Conservation (phyloP, 371 early-diverging fungal genomes). For the Mortierella sp. region DNA sequence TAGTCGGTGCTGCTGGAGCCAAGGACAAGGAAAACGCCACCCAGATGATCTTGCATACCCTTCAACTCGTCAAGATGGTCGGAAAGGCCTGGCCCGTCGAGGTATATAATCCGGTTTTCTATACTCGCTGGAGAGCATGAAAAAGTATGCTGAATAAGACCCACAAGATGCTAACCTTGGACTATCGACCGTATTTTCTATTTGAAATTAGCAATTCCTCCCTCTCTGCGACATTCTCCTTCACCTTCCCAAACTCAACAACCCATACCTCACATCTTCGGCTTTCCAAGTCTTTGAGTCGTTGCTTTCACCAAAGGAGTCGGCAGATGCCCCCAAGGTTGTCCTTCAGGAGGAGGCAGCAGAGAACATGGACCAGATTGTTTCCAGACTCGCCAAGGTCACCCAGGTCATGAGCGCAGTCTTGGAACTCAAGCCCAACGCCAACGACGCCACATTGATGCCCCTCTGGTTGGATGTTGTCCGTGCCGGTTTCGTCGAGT, state of each 20-base stretch:
- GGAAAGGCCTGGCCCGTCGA: conserved; percentile 81
- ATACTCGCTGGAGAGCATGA: too few relatives aligned
- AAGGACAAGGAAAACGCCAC: conserved; percentile 57
- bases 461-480: conserved; percentile 92
- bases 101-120: conserved; percentile 41
- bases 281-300: conserved; percentile 87
- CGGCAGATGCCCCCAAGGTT: conserved; percentile 45
- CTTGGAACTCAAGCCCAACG: conserved; percentile 86
- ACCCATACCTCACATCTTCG: conserved; percentile 84
- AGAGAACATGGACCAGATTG: conserved; percentile 41
- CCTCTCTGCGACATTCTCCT: conserved; percentile 83
- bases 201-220: conserved; percentile 62
- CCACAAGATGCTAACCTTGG: not conserved
- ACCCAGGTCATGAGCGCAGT: conserved; percentile 69
- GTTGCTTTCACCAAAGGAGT: conserved; percentile 62
- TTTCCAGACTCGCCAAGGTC: conserved; percentile 50
- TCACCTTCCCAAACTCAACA: conserved; percentile 86
- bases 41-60: conserved; percentile 72
- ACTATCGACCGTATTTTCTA: not conserved
- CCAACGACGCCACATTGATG: conserved; percentile 83
- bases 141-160: not conserved
- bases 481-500: conserved; percentile 79
- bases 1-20: conserved; percentile 72
- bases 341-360: conserved; percentile 34
- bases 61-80: conserved; percentile 82